These are phyloP conservation scores for Brassica juncea DNA, from an alignment of 345 rosid genomes.

Conservation along the genomic window DNA sequence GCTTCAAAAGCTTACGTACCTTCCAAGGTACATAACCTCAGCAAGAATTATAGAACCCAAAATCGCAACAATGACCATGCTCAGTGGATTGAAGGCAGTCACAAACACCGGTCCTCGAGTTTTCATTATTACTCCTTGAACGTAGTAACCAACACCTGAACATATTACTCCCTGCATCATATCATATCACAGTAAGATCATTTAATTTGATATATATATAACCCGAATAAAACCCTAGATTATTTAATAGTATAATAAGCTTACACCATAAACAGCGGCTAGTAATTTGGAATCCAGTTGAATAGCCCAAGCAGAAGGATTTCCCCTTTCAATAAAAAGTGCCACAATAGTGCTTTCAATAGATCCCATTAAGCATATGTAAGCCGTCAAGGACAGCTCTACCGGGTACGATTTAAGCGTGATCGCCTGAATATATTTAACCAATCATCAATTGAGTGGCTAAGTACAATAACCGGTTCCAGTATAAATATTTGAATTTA, in stretches of 20 bases:
- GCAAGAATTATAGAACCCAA: slow-evolving; percentile 57
- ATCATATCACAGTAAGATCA: background rate
- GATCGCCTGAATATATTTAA: slow-evolving; percentile 49
- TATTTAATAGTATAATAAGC: slow-evolving; percentile 10
- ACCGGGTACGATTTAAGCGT: slow-evolving; percentile 73
- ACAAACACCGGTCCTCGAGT: slow-evolving; percentile 69
- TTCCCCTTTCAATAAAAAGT: slow-evolving; percentile 50
- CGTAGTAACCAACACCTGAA: slow-evolving; percentile 55
- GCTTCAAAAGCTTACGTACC: slow-evolving; percentile 40
- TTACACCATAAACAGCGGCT: slow-evolving; percentile 72
- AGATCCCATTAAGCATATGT: slow-evolving; percentile 71
- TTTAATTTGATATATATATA: background rate
- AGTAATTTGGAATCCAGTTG: slow-evolving; percentile 55
- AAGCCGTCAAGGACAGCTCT: slow-evolving; percentile 77
- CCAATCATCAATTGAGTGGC: background rate
- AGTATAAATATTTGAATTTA: background rate
- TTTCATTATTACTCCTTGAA: slow-evolving; percentile 61
- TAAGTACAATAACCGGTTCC: background rate
- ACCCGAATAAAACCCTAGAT: background rate
- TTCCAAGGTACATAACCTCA: slow-evolving; percentile 52
- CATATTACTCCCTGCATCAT: slow-evolving; percentile 59
- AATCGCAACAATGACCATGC: slow-evolving; percentile 62
- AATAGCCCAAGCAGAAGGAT: slow-evolving; percentile 59
- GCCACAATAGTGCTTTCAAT: slow-evolving; percentile 62
- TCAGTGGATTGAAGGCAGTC: slow-evolving; percentile 61